Evolutionary conservation across 306 rosid genomes (phyloP), one percentile per base, ranked within the genome.

Genomic region (Vigna reflexopilosa): DNA sequence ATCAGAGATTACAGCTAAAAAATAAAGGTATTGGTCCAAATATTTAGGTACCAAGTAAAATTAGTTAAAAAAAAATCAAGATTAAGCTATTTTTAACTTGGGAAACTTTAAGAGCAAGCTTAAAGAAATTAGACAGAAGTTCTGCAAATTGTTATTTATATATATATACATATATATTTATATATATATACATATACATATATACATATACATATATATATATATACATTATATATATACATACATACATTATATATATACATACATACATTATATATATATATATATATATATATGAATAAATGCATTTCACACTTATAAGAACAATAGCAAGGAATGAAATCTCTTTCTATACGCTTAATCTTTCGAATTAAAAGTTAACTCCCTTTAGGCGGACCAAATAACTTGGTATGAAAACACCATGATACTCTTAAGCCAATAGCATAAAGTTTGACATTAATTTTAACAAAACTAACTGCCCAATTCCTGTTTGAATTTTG

Each of bases 361-460:
- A 45, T 45, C 59, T 74, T 59, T 59, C 59, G 20, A 61, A n/a
- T 74, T 17, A 75, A 45, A 75, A 9, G 62, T 64, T 62, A 3
- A 62, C 42, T 62, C 61, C 61, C 15, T 26, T n/a, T 9, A 0
- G 36, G 28, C 70, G 9, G 26, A 4, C 49, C 47, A 57, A 5
- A 63, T 34, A 64, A 65, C 70, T 65, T 38, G 30, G 50, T 9
- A 16, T 65, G 9, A 64, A 64, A 22, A 32, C 77, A 19, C 65
- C 49, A 44, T 44, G 68, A 34, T 40, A 50, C 24, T 38, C 49
- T 36, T 49, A 30, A 66, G 34, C 45, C 54, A 42, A 72, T 62
- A 48, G 75, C 64, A 55, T 49, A 63, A 76, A 28, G 14, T 54
- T 52, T 76, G 6, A 64, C 75, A 73, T 28, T 45, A 50, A 54